phyloP scores from a whole-genome alignment of 2,329 filamentous ascomycete species.

The Cercospora berteroae region DNA sequence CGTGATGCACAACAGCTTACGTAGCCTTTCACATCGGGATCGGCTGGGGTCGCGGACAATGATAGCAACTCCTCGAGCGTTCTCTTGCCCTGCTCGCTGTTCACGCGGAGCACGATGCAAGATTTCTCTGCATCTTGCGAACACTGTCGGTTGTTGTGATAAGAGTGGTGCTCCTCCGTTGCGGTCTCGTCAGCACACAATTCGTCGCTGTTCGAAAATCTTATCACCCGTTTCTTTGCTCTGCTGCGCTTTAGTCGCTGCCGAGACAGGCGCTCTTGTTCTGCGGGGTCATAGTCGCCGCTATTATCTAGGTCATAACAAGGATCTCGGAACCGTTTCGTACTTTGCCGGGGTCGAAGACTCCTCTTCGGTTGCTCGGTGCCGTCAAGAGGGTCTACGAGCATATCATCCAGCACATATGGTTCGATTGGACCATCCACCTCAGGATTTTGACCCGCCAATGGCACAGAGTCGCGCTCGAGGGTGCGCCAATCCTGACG shows the following conservation, averaged over 20 bases:
- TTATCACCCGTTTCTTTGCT: not conserved
- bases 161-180: not conserved
- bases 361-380: not conserved
- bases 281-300: constrained; percentile 1
- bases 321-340: not conserved
- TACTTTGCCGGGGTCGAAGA: constrained; percentile 1
- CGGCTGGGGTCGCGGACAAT: not conserved
- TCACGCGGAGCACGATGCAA: not conserved
- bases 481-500: not conserved
- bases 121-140: not conserved
- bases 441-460: not conserved
- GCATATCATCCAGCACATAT: not conserved
- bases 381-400: not conserved
- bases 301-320: not conserved
- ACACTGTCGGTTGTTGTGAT: not conserved
- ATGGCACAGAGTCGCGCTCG: not conserved
- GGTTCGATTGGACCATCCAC: not conserved
- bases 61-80: not conserved
- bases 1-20: not conserved
- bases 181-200: not conserved
- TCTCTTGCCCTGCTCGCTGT: not conserved
- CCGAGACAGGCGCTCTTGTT: not conserved
- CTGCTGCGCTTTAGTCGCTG: constrained; percentile 1
- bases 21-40: not conserved
- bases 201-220: not conserved